Percentiles rank a stretch among this genome's conserved stretches.
Evolutionary conservation across 2,329 filamentous ascomycete genomes (phyloP).

Genomic region (Paraphoma chrysanthemicola): DNA sequence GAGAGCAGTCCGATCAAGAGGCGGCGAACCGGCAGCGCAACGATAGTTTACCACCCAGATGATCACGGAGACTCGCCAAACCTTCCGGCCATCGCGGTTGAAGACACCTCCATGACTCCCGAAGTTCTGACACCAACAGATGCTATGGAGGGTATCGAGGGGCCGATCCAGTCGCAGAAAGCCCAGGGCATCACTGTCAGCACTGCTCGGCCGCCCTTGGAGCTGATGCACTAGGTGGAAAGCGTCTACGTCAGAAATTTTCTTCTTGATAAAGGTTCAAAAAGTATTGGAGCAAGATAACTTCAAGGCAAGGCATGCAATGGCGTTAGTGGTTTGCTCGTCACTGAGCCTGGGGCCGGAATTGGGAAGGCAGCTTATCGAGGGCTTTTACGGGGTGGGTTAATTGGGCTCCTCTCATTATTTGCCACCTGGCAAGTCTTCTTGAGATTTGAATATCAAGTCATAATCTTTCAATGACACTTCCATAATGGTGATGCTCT

Average conservation of each 20-base stretch:
- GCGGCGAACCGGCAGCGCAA: slow-evolving; percentile 60
- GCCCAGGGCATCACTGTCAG: slow-evolving; percentile 41
- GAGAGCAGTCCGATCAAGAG: slow-evolving; percentile 26
- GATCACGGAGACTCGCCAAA: slow-evolving; percentile 66
- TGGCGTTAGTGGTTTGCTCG: slow-evolving; percentile 29
- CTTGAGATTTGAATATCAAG: too few species aligned
- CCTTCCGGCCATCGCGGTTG: slow-evolving; percentile 68
- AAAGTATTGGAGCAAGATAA: slow-evolving; percentile 22
- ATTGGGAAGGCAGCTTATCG: background rate
- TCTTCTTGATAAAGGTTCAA: slow-evolving; percentile 9
- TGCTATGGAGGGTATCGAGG: slow-evolving; percentile 44
- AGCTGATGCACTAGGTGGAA: slow-evolving; percentile 43
- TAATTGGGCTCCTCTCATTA: background rate
- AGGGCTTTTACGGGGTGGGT: background rate
- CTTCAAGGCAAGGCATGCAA: slow-evolving; percentile 20
- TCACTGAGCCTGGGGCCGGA: background rate
- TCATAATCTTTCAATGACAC: too few species aligned
- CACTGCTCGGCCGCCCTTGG: slow-evolving; percentile 48
- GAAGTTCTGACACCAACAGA: slow-evolving; percentile 59
- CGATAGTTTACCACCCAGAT: slow-evolving; percentile 68
- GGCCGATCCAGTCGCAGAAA: slow-evolving; percentile 43
- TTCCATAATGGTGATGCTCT: too few species aligned
- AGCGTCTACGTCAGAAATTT: background rate
- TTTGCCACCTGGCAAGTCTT: too few species aligned
- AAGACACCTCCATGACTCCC: slow-evolving; percentile 62